Conservation (phyloP, 129 eudicot genomes). For the Dittrichia graveolens region DNA sequence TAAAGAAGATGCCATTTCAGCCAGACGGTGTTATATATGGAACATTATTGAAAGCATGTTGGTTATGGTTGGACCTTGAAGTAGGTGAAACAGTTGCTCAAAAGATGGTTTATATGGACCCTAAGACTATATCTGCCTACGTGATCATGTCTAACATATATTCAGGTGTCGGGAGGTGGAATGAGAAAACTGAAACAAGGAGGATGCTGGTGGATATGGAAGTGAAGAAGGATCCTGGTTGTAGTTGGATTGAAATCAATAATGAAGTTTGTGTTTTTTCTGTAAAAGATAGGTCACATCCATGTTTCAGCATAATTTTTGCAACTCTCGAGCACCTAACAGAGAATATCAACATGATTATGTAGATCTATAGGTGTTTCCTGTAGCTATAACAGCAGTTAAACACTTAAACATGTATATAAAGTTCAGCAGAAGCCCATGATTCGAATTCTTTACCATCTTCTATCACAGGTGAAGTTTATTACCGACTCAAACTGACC, state of each 20-base stretch:
- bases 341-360: slow-evolving; percentile 33
- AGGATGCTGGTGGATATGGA: slow-evolving; percentile 39
- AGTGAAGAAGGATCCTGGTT: slow-evolving; percentile 49
- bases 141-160: slow-evolving; percentile 69
- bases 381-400: slow-evolving; percentile 31
- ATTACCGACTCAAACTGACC: slow-evolving; percentile 13
- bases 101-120: slow-evolving; percentile 49
- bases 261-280: slow-evolving; percentile 46
- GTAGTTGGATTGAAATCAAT: slow-evolving; percentile 52
- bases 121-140: slow-evolving; percentile 47
- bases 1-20: slow-evolving; percentile 48
- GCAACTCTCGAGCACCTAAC: slow-evolving; percentile 46
- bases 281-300: slow-evolving; percentile 58
- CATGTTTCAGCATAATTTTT: slow-evolving; percentile 39
- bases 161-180: slow-evolving; percentile 59
- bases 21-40: slow-evolving; percentile 52
- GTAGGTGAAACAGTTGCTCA: slow-evolving; percentile 60
- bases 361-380: slow-evolving; percentile 31
- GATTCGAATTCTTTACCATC: no score
- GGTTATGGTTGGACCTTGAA: slow-evolving; percentile 61
- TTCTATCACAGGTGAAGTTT: slow-evolving; percentile 9
- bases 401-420: slow-evolving; percentile 19
- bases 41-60: slow-evolving; percentile 66
- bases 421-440: no score
- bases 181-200: slow-evolving; percentile 50